Conservation (phyloP, 2,329 filamentous ascomycete species). For the Cercospora nicotianae region DNA sequence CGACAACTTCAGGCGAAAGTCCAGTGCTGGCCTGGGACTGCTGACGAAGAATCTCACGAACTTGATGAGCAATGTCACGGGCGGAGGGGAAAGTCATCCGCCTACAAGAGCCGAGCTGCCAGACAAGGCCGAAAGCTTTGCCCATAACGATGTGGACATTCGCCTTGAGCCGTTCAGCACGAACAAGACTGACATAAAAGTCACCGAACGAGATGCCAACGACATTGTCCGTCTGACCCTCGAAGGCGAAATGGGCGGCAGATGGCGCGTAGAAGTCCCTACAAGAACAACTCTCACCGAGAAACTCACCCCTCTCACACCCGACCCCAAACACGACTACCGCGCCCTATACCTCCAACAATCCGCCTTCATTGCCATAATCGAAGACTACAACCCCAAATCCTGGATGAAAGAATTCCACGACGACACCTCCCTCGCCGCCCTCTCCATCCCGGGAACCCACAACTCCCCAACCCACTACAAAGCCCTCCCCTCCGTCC, state of each 20-base stretch:
- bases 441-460: conserved; percentile 88
- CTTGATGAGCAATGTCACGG: conserved; percentile 37
- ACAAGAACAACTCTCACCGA: conserved; percentile 49
- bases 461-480: conserved; percentile 91
- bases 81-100: conserved; percentile 7
- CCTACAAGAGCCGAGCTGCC: conserved; percentile 47
- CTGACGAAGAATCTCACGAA: conserved; percentile 30
- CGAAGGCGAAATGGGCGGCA: conserved; percentile 58
- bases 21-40: conserved; percentile 41
- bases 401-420: conserved; percentile 79
- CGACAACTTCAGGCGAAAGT: conserved; percentile 19
- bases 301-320: conserved; percentile 42
- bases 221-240: conserved; percentile 76
- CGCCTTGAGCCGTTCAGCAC: conserved; percentile 68
- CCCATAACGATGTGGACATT: conserved; percentile 63
- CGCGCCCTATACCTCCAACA: conserved; percentile 46
- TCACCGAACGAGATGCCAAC: conserved; percentile 55
- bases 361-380: conserved; percentile 56
- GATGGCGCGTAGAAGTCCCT: conserved; percentile 72
- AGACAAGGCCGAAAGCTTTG: conserved; percentile 61
- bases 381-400: conserved; percentile 67
- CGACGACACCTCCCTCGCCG: conserved; percentile 70
- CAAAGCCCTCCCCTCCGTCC: conserved; percentile 83
- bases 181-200: conserved; percentile 61
- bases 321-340: conserved; percentile 43